Percentiles rank a stretch among this genome's conserved stretches.
These are phyloP conservation scores for Penicillium brevicompactum DNA, from an alignment of 2,329 filamentous ascomycete genomes.

Conservation along the genomic window DNA sequence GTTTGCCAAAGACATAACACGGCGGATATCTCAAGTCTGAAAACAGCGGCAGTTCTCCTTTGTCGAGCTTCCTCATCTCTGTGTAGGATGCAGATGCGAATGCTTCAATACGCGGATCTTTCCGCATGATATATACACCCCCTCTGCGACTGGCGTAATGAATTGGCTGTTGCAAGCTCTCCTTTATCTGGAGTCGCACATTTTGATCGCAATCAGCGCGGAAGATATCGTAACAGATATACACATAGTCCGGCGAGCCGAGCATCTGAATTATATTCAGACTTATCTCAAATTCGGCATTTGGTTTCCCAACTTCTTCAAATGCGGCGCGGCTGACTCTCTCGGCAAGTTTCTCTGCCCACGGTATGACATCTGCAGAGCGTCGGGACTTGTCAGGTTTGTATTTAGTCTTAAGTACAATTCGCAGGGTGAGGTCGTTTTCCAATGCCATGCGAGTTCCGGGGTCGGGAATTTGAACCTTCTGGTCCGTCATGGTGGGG, in stretches of 20 bases:
- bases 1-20: background rate
- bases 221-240: conserved; percentile 3
- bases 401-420: background rate
- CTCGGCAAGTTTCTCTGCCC: background rate
- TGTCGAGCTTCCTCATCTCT: background rate
- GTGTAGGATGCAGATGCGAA: background rate
- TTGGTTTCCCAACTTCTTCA: background rate
- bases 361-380: background rate
- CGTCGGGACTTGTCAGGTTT: background rate
- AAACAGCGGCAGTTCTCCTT: background rate
- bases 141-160: background rate
- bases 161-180: conserved; percentile 12
- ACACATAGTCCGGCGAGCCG: background rate
- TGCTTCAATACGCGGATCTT: background rate
- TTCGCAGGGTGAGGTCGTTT: background rate
- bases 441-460: background rate
- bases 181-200: background rate
- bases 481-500: background rate
- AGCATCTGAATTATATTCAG: background rate
- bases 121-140: background rate
- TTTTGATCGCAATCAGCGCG: conserved; percentile 3
- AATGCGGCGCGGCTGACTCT: background rate
- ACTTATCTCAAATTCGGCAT: background rate
- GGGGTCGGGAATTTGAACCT: background rate
- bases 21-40: background rate